Evolutionary conservation across 768 basidiomycete species (phyloP), one percentile per base, ranked within the genome.

Genomic region (Flagelloscypha sp.): DNA sequence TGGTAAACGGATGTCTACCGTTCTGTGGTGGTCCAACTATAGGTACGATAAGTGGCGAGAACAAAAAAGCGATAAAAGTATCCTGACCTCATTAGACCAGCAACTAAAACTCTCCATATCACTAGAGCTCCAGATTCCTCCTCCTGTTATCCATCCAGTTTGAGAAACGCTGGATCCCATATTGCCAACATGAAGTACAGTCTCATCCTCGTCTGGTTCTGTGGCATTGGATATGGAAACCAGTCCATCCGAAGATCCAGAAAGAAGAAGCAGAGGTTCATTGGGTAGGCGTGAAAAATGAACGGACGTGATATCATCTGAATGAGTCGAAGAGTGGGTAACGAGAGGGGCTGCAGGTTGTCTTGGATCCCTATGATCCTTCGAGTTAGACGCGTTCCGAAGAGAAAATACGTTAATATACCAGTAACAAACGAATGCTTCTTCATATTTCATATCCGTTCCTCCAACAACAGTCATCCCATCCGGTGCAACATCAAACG

Each of bases 31-130:
- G 37, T 85, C 84, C 12, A 85, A 63, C 83, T 86, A 37, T 24
- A 33, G 17, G 17, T 35, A 5, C 9, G 32, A 38, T 16, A 6
- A 23, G 16, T 18, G 28, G 24, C 15, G 1, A 36, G 19, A 10
- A 27, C 7, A n/a, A n/a, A 25, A 13, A 24, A 13, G 27, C 18
- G 13, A 15, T 17, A 33, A 32, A 36, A 27, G 23, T 29, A 24
- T 6, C 41, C 54, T 20, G 40, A 81, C 85, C 58, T 88, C 83
- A 30, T 57, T 57, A 18, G 79, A 73, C 93, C 90, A 97, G 10
- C 74, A 68, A 37, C 84, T 83, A 45, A 93, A 84, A 0, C 85
- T 89, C 56, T 97, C 90, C 92, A 95, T 95, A 59, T 95, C 93
- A 44, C 87, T 92, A 8, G 76, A 71, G 16, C 81, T 83, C 89